Percentiles rank a stretch among this genome's conserved stretches.
Evolutionary conservation across 2,329 filamentous ascomycete species (phyloP).

Genomic region (Hirsutella rhossiliensis): DNA sequence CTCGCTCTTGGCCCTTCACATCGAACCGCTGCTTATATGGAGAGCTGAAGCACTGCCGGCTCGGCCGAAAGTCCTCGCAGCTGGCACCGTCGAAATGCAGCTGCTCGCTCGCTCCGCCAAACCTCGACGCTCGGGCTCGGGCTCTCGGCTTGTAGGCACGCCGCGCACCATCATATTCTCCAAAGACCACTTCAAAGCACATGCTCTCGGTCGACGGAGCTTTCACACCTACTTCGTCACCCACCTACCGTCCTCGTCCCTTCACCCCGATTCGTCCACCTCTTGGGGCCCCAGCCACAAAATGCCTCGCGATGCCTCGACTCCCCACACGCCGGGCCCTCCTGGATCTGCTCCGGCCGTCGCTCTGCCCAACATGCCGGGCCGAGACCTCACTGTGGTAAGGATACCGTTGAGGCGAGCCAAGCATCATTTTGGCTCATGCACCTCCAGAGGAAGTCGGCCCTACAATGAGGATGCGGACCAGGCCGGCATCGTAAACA

Average conservation of each 20-base stretch:
- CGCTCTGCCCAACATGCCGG: constrained; percentile 46
- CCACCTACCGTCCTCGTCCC: constrained; percentile 82
- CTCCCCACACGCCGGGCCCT: constrained; percentile 53
- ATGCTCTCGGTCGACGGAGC: constrained; percentile 23
- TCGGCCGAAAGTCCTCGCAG: too few species aligned
- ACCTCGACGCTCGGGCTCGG: too few species aligned
- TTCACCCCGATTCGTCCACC: constrained; percentile 71
- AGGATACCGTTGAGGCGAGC: constrained; percentile 87
- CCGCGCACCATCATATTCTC: neutral
- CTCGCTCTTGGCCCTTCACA: neutral
- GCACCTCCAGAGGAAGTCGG: constrained; percentile 66
- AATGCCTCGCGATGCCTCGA: constrained; percentile 73
- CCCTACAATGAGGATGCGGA: constrained; percentile 89
- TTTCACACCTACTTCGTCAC: constrained; percentile 99
- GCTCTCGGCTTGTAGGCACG: too few species aligned
- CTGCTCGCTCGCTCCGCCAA: too few species aligned
- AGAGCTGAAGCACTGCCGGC: too few species aligned
- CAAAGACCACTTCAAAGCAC: neutral
- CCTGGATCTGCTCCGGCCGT: constrained; percentile 43
- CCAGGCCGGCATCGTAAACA: constrained; percentile 85
- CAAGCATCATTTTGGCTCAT: constrained; percentile 89
- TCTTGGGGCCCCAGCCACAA: constrained; percentile 62
- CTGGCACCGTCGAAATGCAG: too few species aligned
- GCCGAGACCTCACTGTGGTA: constrained; percentile 79
- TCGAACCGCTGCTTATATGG: neutral